Base-by-base conservation (phyloP, 352 stramenopile species). In the Globisporangium mamillatum region DNA sequence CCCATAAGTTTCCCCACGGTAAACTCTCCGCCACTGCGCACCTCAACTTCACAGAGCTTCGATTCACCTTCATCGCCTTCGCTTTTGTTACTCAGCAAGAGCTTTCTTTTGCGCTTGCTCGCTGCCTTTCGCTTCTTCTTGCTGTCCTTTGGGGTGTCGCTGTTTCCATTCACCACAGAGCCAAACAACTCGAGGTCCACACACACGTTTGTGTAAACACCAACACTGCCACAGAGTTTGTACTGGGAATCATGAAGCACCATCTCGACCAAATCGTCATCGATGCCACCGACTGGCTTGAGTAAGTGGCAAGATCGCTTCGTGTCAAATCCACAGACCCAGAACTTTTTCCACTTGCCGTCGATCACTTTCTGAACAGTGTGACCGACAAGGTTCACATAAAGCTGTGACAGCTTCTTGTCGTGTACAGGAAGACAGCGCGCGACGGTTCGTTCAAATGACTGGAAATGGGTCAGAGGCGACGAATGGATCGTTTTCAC, bases 161-260 rank as follows among this genome's bases (percentile, higher is more conserved):
- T 48, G 14, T 50, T 64, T 5, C n/a, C 24, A 22, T 54, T 53
- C 24, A 81, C 60, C 7, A 67, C 63, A 1, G 67, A 68, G 18
- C 85, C 86, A 67, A 92, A 93, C 4, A 82, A 36, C 20, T 72
- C 60, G 27, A 89, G 68, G 55, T 92, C 71, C 8, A 93, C 34
- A 5, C 71, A 55, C 48, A 90, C 44, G 0, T 78, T 59, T 18
- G 80, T 68, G 57, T 83, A 90, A 8, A 93, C 83, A 2, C 82
- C 72, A 10, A 93, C 71, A 4, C 60, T 72, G 41, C 59, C 71
- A 6, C 78, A 67, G 4, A 94, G 65, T 53, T 88, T 91, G 72
- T 81, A 94, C 65, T 91, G 82, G 6, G 83, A 87, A 58, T 95
- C 88, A 63, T 95, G 88, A 27, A 95, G 71, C 38, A 93, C 80